Conservation (phyloP, 2,329 filamentous ascomycete species). For the Mycosphaerella sp. region DNA sequence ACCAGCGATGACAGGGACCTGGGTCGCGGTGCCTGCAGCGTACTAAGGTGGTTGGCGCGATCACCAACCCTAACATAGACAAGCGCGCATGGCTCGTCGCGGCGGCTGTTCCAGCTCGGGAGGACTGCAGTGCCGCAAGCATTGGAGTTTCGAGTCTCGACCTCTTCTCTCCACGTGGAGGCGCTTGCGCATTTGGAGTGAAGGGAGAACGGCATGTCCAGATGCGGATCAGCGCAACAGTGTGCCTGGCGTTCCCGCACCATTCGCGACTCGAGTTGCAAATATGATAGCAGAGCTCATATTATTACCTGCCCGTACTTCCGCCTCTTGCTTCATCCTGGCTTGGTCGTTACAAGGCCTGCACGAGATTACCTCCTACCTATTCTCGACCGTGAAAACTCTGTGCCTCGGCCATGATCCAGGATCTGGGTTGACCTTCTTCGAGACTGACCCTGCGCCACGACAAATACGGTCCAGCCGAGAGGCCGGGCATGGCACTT, state of each 20-base stretch:
- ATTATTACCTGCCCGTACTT: background rate
- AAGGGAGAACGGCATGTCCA: conserved; percentile 11
- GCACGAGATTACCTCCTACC: background rate
- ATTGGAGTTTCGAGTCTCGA: conserved; percentile 14
- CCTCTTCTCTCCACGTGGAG: conserved; percentile 18
- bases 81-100: conserved; percentile 13
- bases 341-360: conserved; percentile 2
- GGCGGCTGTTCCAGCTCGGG: conserved; percentile 7
- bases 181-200: conserved; percentile 1
- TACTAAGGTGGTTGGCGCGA: conserved; percentile 19
- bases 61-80: conserved; percentile 6
- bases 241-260: conserved; percentile 12
- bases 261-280: conserved; percentile 13
- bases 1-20: conserved; percentile 16
- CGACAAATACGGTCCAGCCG: conserved; percentile 8
- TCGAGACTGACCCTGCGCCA: background rate
- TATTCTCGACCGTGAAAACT: conserved; percentile 1
- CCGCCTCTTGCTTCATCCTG: conserved; percentile 4
- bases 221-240: conserved; percentile 16
- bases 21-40: conserved; percentile 20
- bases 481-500: background rate
- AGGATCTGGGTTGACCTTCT: background rate
- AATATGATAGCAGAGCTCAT: conserved; percentile 11
- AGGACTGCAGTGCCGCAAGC: conserved; percentile 6
- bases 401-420: background rate